Percentiles rank a stretch among this genome's conserved stretches.
phyloP scores from a whole-genome alignment of 345 rosid species.

The Heritiera littoralis region DNA sequence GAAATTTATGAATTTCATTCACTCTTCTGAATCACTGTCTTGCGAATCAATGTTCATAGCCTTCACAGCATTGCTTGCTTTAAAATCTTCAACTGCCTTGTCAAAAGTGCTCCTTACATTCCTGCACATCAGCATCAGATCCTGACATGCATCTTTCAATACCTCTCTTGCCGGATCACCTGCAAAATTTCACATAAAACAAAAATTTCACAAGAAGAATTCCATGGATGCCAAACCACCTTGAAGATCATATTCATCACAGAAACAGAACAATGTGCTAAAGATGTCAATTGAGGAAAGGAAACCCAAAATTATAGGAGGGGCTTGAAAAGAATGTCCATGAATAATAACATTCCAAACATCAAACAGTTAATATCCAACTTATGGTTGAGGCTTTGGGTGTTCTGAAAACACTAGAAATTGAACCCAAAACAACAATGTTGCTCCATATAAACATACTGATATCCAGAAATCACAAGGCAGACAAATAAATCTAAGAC shows the following conservation, averaged over 20 bases:
- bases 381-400: neutral
- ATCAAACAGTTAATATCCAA: neutral
- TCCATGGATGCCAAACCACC: no score
- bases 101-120: conserved; percentile 72
- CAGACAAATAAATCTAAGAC: neutral
- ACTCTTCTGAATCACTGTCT: conserved; percentile 21
- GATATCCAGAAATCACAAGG: neutral
- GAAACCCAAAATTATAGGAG: neutral
- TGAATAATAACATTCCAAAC: neutral
- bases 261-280: neutral
- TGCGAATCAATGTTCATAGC: conserved; percentile 27
- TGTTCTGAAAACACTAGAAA: neutral
- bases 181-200: conserved; percentile 32
- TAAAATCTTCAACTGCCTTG: conserved; percentile 52
- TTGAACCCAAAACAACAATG: neutral
- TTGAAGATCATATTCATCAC: neutral
- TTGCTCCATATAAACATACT: neutral
- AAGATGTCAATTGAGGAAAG: neutral
- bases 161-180: conserved; percentile 88
- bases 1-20: neutral
- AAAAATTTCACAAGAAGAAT: neutral
- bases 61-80: conserved; percentile 18
- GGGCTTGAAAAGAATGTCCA: neutral
- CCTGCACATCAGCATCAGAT: conserved; percentile 72
- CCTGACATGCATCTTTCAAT: conserved; percentile 76